These are phyloP conservation scores for Cyathus striatus DNA, from an alignment of 768 basidiomycete species.

Conservation along the genomic window DNA sequence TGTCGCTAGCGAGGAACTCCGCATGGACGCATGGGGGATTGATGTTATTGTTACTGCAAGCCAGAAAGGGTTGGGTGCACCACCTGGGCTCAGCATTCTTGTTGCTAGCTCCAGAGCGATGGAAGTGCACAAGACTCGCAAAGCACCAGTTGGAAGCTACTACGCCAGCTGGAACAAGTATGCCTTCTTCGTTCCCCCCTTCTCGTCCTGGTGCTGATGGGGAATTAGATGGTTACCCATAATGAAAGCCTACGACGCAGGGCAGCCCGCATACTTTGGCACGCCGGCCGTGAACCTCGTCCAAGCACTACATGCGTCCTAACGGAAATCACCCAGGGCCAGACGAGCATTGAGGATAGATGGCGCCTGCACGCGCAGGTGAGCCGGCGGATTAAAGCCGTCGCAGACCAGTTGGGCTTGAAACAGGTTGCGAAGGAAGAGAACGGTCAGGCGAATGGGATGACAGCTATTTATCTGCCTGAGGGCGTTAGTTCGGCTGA, in stretches of 20 bases:
- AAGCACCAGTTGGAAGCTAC: conserved; percentile 59
- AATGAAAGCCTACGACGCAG: conserved; percentile 80
- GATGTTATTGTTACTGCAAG: conserved; percentile 78
- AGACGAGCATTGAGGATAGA: conserved; percentile 63
- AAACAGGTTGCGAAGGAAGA: conserved; percentile 54
- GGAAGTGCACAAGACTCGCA: conserved; percentile 47
- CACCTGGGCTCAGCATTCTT: conserved; percentile 81
- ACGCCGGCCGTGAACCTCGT: conserved; percentile 87
- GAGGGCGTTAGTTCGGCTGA: conserved; percentile 63
- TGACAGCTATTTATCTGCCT: conserved; percentile 87
- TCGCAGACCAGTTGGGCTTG: conserved; percentile 60
- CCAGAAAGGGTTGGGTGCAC: conserved; percentile 84
- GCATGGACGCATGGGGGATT: conserved; percentile 83
- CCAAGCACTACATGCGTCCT: conserved; percentile 81
- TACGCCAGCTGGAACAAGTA: conserved; percentile 86
- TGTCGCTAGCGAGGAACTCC: conserved; percentile 88
- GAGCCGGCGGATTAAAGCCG: conserved; percentile 57
- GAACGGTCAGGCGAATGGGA: conserved; percentile 71
- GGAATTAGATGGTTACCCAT: conserved; percentile 69
- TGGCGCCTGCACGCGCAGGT: conserved; percentile 65
- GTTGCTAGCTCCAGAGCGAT: conserved; percentile 71
- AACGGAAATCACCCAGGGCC: conserved; percentile 50
- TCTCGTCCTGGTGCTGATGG: conserved; percentile 1
- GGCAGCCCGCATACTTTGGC: conserved; percentile 78
- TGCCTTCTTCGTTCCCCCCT: not conserved